Evolutionary conservation across 768 basidiomycete genomes (phyloP), one percentile per base, ranked within the genome.

Genomic region (Trichaptum fuscoviolaceum): DNA sequence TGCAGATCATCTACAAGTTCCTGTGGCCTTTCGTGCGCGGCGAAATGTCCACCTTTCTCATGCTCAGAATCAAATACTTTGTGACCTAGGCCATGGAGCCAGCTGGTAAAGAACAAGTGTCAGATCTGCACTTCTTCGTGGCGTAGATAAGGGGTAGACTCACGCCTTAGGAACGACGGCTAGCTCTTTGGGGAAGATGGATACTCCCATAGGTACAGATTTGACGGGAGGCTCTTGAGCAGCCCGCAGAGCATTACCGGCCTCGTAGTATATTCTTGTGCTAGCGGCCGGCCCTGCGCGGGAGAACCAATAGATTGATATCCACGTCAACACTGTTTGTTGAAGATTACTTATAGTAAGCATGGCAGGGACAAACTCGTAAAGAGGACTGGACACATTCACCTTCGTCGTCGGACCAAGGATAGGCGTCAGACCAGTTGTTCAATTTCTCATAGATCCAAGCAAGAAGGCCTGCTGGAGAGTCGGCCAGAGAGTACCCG

Each of bases 271-370:
- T 23, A 87, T 87, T 15, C 86, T 77, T 8, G 83, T 24, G 0
- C 87, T 83, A 0, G 87, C 85, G 1, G 85, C 79, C 7, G 88
- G 86, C 0, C 86, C 86, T 0, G 82, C 78, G 10, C 82, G 80
- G 7, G 86, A 87, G 74, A 88, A 87, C 77, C 79, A 83, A 70
- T 83, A 86, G 12, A 86, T 77, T 1, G 85, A 86, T 24, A 86
- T 72, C 86, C 87, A 89, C 0, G 84, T 85, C 34, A 89, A 69
- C 0, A 87, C 87, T 87, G 65, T 23, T 34, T 23, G 73, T 25
- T 20, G 7, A 64, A 34, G 6, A 36, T 1, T 76, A 66, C 83
- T 79, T 1, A 75, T 79, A 27, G 79, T 81, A 59, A 81, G 80
- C 68, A 63, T 82, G 71, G 83, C n/a, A 82, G 69, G 59, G 23